These are phyloP conservation scores for Calvatia gigantea DNA, from an alignment of 768 basidiomycete genomes.

Conservation along the genomic window DNA sequence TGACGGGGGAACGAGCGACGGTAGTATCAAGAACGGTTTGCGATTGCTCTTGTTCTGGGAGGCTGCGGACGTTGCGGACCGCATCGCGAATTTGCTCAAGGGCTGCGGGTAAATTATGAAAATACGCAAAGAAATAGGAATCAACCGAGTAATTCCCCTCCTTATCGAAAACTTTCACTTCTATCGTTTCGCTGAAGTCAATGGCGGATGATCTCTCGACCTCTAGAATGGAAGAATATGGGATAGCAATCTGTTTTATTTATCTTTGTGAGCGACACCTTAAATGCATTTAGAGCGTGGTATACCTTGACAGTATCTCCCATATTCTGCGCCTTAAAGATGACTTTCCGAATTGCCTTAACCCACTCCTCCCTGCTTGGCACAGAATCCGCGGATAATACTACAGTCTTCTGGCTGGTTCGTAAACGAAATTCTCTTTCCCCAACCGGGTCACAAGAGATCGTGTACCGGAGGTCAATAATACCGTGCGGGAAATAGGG, in stretches of 20 bases:
- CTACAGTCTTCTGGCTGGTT: slow-evolving; percentile 75
- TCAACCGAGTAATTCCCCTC: slow-evolving; percentile 75
- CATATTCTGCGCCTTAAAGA: slow-evolving; percentile 95
- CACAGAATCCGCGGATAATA: slow-evolving; percentile 72
- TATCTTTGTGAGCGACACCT: neutral
- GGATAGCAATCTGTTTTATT: slow-evolving; percentile 94
- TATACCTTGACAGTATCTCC: slow-evolving; percentile 91
- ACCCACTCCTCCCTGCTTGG: slow-evolving; percentile 94
- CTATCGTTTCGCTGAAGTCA: slow-evolving; percentile 96
- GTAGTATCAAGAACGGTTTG: slow-evolving; percentile 61
- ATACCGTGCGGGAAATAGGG: slow-evolving; percentile 98
- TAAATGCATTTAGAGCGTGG: slow-evolving; percentile 1
- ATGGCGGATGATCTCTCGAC: slow-evolving; percentile 85
- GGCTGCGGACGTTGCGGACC: slow-evolving; percentile 53
- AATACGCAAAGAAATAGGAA: slow-evolving; percentile 95
- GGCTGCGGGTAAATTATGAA: slow-evolving; percentile 73
- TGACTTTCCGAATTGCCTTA: slow-evolving; percentile 88
- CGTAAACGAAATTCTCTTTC: slow-evolving; percentile 81
- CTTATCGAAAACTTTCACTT: slow-evolving; percentile 87
- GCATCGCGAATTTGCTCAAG: slow-evolving; percentile 79
- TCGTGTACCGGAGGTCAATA: slow-evolving; percentile 90
- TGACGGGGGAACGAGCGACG: slow-evolving; percentile 28
- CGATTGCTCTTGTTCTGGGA: slow-evolving; percentile 28
- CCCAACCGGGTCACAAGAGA: slow-evolving; percentile 76
- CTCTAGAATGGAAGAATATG: slow-evolving; percentile 84